Percentiles rank a stretch among this genome's conserved stretches.
Conservation (phyloP, 2,329 filamentous ascomycete species). For the Colletotrichum scovillei region DNA sequence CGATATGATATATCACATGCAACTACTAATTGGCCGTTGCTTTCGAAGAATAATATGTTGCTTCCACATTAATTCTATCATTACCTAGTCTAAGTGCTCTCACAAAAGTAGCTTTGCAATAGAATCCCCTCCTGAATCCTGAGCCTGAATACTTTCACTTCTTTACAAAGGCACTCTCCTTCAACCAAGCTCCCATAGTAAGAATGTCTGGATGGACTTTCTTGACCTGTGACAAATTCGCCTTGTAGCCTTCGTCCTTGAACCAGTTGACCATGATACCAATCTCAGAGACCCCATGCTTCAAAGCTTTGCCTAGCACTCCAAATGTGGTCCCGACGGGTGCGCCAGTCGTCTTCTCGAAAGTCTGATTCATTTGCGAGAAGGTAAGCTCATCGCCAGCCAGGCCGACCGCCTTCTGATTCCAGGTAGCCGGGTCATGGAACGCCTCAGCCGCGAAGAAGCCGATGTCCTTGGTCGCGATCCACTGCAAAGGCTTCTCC, state of each 20-base stretch:
- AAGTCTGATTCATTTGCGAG: neutral
- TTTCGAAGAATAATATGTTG: no score
- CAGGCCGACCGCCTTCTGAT: conserved; percentile 47
- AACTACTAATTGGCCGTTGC: neutral
- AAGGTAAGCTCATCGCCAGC: conserved; percentile 58
- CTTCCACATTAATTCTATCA: no score
- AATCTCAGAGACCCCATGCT: neutral
- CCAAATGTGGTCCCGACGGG: neutral
- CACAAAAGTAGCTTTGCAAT: no score
- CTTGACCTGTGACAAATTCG: neutral
- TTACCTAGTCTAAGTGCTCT: no score
- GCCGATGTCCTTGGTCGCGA: conserved; percentile 57
- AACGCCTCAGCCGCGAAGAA: conserved; percentile 57
- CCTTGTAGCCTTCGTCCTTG: conserved; percentile 19
- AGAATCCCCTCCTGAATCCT: no score
- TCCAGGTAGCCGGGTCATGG: conserved; percentile 45
- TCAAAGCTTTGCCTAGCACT: conserved; percentile 9
- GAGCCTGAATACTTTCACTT: neutral
- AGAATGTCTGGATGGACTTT: conserved; percentile 5
- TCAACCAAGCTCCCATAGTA: conserved; percentile 12
- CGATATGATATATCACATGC: neutral
- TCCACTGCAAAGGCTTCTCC: conserved; percentile 51
- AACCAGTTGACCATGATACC: conserved; percentile 16
- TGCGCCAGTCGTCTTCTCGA: neutral
- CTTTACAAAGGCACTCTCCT: conserved; percentile 10